Evolutionary conservation across 352 stramenopile genomes (phyloP).

Genomic region (Ophiocytium majus): DNA sequence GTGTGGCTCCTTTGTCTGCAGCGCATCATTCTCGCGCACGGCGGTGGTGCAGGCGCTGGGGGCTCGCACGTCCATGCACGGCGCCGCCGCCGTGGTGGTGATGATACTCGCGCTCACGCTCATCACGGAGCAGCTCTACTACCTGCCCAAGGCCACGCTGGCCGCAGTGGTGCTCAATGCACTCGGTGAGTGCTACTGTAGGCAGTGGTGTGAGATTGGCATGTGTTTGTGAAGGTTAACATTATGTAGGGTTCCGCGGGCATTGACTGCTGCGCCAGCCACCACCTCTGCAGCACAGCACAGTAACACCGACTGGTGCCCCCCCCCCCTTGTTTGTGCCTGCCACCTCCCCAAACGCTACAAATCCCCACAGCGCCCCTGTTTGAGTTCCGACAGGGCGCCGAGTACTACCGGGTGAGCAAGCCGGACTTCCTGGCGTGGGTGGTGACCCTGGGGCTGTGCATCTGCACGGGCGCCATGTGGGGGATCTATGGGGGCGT

Average conservation of each 20-base stretch:
- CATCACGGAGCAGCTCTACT: slow-evolving; percentile 78
- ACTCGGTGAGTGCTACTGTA: slow-evolving; percentile 15
- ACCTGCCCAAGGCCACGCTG: slow-evolving; percentile 13
- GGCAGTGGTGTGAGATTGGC: too few species aligned
- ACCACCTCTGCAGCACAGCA: too few species aligned
- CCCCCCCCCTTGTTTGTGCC: too few species aligned
- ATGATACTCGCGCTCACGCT: slow-evolving; percentile 80
- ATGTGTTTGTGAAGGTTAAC: too few species aligned
- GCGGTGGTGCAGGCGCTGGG: slow-evolving; percentile 81
- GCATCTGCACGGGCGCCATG: slow-evolving; percentile 45
- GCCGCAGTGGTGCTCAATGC: slow-evolving; percentile 13
- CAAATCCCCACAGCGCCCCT: not conserved
- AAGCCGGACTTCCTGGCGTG: slow-evolving; percentile 67
- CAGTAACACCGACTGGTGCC: too few species aligned
- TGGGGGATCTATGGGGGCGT: slow-evolving; percentile 17
- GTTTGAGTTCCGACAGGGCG: not conserved
- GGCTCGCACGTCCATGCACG: slow-evolving; percentile 75
- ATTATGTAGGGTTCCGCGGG: too few species aligned
- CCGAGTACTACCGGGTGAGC: slow-evolving; percentile 34
- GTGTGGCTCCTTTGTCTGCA: slow-evolving; percentile 81
- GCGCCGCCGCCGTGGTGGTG: slow-evolving; percentile 77
- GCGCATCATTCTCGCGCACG: slow-evolving; percentile 78
- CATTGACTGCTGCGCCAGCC: too few species aligned
- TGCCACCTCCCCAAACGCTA: too few species aligned
- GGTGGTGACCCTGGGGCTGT: slow-evolving; percentile 64